Conservation (phyloP, 768 basidiomycete genomes). For the Leucogyrophana mollusca region DNA sequence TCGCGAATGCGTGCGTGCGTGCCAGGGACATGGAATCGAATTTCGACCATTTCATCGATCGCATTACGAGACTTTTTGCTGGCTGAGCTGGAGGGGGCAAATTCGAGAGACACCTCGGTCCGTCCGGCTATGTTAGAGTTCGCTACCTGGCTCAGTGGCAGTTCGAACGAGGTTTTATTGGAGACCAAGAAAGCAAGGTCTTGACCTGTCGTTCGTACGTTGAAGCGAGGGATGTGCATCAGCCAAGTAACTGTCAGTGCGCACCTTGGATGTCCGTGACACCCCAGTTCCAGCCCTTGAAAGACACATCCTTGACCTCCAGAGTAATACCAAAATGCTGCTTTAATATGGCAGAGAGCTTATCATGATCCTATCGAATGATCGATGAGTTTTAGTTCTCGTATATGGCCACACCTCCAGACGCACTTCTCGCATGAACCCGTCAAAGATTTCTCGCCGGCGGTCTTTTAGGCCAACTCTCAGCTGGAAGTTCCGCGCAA, state of each 20-base stretch:
- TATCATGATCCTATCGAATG: conserved; percentile 78
- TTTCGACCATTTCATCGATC: conserved; percentile 90
- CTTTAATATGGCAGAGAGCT: conserved; percentile 75
- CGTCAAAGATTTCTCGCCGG: conserved; percentile 85
- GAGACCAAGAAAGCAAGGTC: conserved; percentile 91
- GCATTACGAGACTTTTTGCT: conserved; percentile 44
- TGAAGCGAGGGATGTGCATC: conserved; percentile 3
- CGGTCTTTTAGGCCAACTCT: conserved; percentile 79
- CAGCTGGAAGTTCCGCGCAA: conserved; percentile 90
- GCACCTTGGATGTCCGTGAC: conserved; percentile 89
- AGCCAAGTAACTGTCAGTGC: conserved; percentile 10
- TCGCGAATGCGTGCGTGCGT: conserved; percentile 57
- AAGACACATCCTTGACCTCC: conserved; percentile 81
- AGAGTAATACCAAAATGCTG: conserved; percentile 84
- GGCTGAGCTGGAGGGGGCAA: conserved; percentile 49
- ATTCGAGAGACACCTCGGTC: conserved; percentile 99
- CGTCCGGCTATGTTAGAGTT: conserved; percentile 98
- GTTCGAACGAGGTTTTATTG: conserved; percentile 84
- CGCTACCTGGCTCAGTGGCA: conserved; percentile 82
- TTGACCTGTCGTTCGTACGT: conserved; percentile 51
- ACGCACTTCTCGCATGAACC: conserved; percentile 83
- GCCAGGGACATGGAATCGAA: conserved; percentile 94
- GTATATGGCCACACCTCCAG: conserved; percentile 1
- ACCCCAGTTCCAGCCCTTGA: conserved; percentile 99
- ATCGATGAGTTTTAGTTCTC: background rate